phyloP scores from a whole-genome alignment of 257 asterid genomes.

The Solanum acaule region DNA sequence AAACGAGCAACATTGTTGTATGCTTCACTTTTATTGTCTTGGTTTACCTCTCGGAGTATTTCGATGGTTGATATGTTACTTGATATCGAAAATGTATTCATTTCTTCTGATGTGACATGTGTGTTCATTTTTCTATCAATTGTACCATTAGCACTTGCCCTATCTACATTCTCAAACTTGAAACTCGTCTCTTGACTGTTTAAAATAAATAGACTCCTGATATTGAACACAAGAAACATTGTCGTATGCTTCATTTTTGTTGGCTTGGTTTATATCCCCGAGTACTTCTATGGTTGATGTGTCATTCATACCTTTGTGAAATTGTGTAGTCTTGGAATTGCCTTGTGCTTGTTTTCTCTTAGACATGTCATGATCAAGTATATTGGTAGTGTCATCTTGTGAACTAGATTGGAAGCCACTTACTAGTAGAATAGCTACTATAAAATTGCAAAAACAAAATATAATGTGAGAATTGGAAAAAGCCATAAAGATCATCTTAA shows the following conservation, averaged over 20 bases:
- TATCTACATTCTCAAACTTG: not conserved
- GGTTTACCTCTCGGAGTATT: not conserved
- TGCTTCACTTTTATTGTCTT: not conserved
- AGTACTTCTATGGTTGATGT: not conserved
- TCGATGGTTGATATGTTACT: not conserved
- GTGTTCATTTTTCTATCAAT: not conserved
- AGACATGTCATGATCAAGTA: not conserved
- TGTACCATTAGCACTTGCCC: not conserved
- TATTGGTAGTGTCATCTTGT: not conserved
- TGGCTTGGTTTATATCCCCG: not conserved
- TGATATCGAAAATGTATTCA: not conserved
- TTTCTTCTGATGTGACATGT: not conserved
- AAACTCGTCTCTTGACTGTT: not conserved
- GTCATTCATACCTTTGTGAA: not conserved
- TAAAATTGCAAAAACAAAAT: slow-evolving; percentile 24
- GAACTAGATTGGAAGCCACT: slow-evolving; percentile 22
- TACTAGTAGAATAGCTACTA: slow-evolving; percentile 34
- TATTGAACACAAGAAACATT: not conserved
- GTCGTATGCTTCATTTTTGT: not conserved
- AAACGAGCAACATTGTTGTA: not conserved
- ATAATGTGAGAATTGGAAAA: slow-evolving; percentile 46
- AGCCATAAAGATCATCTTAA: slow-evolving; percentile 39
- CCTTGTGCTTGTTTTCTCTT: not conserved
- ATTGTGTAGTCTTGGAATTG: not conserved
- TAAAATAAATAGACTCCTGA: not conserved